Evolutionary conservation across 805 yeast genomes (phyloP), one percentile per base, ranked within the genome.

Genomic region (Ogataea angusta): DNA sequence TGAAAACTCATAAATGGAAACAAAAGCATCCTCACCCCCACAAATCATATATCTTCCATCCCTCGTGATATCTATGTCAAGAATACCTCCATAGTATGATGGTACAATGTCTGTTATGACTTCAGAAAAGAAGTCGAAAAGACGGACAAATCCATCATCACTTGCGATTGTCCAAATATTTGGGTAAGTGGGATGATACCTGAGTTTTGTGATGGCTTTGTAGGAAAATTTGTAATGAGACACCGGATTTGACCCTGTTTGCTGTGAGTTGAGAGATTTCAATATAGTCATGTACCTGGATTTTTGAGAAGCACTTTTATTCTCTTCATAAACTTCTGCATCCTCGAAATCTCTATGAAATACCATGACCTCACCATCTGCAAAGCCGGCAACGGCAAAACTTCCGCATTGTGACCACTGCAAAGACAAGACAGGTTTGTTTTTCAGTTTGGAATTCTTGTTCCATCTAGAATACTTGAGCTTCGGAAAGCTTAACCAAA

Each of bases 191-290:
- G 86, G 70, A 49, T 75, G 67, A 40, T 66, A 54, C 43, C 62
- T 56, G 29, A 75, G 54, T 24, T 62, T 58, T 0, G 87, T 80
- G 22, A 84, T 68, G 2, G 87, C 76, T 45, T 71, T 71, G 41
- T 73, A 71, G 10, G 82, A 69, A n/a, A 85, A 47, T 44, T 78
- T 78, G 62, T 79, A 78, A 48, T 81, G 85, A 0, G 83, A 81
- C 16, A 81, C 60, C 5, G 80, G 79, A 52, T 73, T 53, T 1
- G 54, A 19, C 29, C 37, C 30, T 4, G 40, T 31, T 4, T 40
- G 32, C 6, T 28, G 6, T 9, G 30, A 30, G 5, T 34, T 38
- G 6, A 43, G 29, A 10, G 48, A 42, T 31, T 43, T 49, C 36
- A 42, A 63, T 47, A 15, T 61, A 55, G 53, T 73, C 57, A 51